These are phyloP conservation scores for Ilex asprella DNA, from an alignment of 257 asterid species.

Conservation along the genomic window DNA sequence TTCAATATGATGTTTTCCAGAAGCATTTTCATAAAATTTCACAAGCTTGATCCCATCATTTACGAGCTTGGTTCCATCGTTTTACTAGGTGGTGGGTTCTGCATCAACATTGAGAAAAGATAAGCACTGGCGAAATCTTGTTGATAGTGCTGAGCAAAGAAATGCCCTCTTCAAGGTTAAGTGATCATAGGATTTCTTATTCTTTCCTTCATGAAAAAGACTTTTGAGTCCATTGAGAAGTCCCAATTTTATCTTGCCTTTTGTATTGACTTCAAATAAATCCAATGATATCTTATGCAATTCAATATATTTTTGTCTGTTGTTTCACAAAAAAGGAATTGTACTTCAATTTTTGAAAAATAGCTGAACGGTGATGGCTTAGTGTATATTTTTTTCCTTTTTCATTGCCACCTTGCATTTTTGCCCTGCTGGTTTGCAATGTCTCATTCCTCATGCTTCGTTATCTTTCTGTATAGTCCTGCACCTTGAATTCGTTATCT, in stretches of 20 bases:
- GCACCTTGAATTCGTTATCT: neutral
- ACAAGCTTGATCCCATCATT: neutral
- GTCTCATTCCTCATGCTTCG: neutral
- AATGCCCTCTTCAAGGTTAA: conserved; percentile 53
- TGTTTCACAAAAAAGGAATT: neutral
- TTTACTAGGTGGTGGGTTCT: conserved; percentile 84
- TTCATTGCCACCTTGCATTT: neutral
- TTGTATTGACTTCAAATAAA: too few species aligned
- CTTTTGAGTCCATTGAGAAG: neutral
- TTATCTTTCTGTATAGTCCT: too few species aligned
- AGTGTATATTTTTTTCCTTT: too few species aligned
- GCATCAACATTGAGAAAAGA: conserved; percentile 81
- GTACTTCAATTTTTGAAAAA: neutral
- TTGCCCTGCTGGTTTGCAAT: neutral
- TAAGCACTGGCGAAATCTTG: conserved; percentile 72
- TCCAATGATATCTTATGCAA: neutral
- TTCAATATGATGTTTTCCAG: conserved; percentile 3
- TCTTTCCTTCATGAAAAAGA: neutral
- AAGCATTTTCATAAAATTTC: neutral
- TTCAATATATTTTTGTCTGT: neutral
- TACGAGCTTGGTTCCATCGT: neutral
- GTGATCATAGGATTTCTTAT: neutral
- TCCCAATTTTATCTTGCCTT: neutral
- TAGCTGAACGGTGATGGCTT: too few species aligned
- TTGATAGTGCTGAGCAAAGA: conserved; percentile 76